Base-by-base conservation (phyloP, 495 filamentous ascomycete genomes). In the Cudoniella acicularis region DNA sequence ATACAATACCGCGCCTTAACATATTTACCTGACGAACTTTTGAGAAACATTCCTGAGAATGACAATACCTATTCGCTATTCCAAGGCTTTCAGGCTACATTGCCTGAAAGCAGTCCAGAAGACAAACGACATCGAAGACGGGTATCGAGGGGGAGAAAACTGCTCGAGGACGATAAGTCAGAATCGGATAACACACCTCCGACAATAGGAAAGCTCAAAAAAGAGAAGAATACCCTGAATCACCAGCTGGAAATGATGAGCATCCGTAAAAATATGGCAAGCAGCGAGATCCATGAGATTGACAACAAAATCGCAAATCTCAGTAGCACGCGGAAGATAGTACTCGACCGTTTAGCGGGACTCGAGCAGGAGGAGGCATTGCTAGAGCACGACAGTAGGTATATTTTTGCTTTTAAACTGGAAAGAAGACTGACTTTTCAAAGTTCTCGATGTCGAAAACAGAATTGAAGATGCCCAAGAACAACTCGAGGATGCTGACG, bases 251-350 rank as follows among this genome's bases (percentile, higher is more conserved):
- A 98, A 66, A 90, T 96, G 86, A 87, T 97, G 75, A 78, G 86
- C 10, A 81, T 99, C 42, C 83, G 95, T 54, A 99, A 98, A 70
- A 96, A 96, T 62, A 96, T 99, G 94, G 92, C 92, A 68, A 93
- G 91, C 65, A 84, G 89, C 57, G 94, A 99, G 71, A 98, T 99
- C 49, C 85, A 84, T 43, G 94, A 99, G 69, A 96, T 99, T 51
- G 94, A 99, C 69, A 92, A 87, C 73, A 99, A 98, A 73, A 91
- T 99, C 41, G 81, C 91, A 27, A 99, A 98, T 70, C 76, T 98
- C 53, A 87, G 92, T 64, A 89, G 83, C 54, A 98, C 96, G 90
- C 88, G 94, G 64, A 87, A 87, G 72, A 96, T 98, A 56, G 87
- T 98, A 20, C 70, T 99, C 40, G 93, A 96, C 54, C 82, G 95